Conservation (phyloP, 179 eudicot genomes). For the Beta lomatogona region DNA sequence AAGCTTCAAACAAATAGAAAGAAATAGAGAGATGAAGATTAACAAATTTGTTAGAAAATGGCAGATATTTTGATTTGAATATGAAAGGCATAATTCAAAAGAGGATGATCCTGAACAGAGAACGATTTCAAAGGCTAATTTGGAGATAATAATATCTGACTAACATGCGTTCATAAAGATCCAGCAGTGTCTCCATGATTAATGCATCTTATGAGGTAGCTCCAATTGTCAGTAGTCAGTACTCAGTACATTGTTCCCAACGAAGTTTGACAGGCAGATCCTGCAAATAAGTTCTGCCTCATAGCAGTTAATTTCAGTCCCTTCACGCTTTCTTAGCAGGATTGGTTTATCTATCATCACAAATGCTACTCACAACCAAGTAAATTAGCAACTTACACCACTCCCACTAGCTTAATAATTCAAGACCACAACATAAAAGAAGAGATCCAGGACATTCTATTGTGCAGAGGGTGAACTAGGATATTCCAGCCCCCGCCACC, state of each 20-base stretch:
- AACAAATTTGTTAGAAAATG: too few species aligned
- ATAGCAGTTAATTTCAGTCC: conserved; percentile 5
- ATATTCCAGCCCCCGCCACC: not conserved
- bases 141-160: not conserved
- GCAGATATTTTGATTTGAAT: too few species aligned
- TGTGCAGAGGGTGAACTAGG: not conserved
- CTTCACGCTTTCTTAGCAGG: conserved; percentile 1
- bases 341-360: not conserved
- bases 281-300: not conserved
- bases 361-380: not conserved
- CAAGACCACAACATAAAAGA: not conserved
- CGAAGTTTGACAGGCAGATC: not conserved
- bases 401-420: not conserved
- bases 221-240: not conserved
- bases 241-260: not conserved
- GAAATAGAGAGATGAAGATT: too few species aligned
- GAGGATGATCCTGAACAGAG: not conserved
- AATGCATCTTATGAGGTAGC: not conserved
- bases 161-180: not conserved
- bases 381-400: not conserved
- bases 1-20: too few species aligned
- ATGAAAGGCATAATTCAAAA: not conserved
- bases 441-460: not conserved
- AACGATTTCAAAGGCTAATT: not conserved
- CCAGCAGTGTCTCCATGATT: not conserved